Conservation (phyloP, 495 filamentous ascomycete genomes). For the Neurospora terricola region DNA sequence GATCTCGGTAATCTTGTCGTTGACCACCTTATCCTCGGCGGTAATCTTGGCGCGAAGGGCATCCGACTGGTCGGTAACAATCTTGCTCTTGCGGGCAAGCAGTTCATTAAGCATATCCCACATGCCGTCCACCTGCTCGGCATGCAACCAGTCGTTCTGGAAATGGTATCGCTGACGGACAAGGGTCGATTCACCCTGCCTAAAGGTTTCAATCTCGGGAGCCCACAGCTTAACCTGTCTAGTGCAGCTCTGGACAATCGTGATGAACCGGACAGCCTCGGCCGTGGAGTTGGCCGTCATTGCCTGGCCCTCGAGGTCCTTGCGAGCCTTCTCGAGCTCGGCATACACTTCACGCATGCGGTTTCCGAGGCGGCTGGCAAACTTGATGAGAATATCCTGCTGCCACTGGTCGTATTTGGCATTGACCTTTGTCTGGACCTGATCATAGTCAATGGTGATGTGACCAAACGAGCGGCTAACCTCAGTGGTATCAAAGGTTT, state of each 20-base stretch:
- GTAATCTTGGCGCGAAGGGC: constrained; percentile 90
- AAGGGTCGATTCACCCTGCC: constrained; percentile 86
- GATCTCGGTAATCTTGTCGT: constrained; percentile 74
- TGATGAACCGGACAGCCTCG: constrained; percentile 96
- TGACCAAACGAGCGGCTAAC: constrained; percentile 85
- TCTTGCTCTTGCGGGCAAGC: constrained; percentile 78
- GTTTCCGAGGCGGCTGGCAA: constrained; percentile 78
- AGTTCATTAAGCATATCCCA: constrained; percentile 89
- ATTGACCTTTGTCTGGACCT: constrained; percentile 96
- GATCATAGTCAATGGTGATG: constrained; percentile 90
- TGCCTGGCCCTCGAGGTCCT: constrained; percentile 81
- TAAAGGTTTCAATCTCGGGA: constrained; percentile 89
- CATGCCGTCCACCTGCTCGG: constrained; percentile 87
- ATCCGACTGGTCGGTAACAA: constrained; percentile 92
- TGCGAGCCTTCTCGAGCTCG: constrained; percentile 77
- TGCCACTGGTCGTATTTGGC: constrained; percentile 99
- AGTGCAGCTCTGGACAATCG: constrained; percentile 90
- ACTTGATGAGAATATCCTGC: constrained; percentile 87
- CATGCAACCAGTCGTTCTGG: constrained; percentile 82
- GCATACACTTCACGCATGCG: constrained; percentile 82
- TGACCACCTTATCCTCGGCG: constrained; percentile 85
- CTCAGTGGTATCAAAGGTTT: constrained; percentile 93
- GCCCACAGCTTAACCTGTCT: constrained; percentile 88
- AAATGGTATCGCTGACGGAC: constrained; percentile 87
- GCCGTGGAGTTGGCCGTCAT: constrained; percentile 88